A percentile compares a stretch with the other conserved stretches of the same genome.
These are phyloP conservation scores for Aspergillus indologenus DNA, from an alignment of 495 filamentous ascomycete genomes.

Conservation along the genomic window DNA sequence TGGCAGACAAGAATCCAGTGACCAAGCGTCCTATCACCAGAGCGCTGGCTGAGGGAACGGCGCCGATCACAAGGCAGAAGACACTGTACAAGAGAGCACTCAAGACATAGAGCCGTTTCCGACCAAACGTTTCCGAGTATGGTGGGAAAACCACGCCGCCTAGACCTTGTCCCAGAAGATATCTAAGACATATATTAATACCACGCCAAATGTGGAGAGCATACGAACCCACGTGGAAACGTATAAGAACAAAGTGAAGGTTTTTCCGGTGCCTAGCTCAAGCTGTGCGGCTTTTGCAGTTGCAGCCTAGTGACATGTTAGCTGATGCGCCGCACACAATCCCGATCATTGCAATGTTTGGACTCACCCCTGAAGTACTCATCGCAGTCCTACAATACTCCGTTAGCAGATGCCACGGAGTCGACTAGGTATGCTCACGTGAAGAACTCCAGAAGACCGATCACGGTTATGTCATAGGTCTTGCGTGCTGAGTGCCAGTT, in stretches of 20 bases:
- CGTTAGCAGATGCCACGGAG: constrained; percentile 1
- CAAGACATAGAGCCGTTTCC: constrained; percentile 40
- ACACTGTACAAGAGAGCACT: constrained; percentile 34
- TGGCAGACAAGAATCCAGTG: constrained; percentile 43
- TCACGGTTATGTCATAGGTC: constrained; percentile 21
- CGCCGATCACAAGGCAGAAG: constrained; percentile 37
- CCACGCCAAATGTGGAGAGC: constrained; percentile 15
- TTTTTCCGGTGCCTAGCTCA: constrained; percentile 19
- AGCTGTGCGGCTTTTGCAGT: constrained; percentile 21
- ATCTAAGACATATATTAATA: constrained; percentile 20
- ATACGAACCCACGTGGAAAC: constrained; percentile 24
- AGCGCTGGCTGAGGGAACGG: constrained; percentile 25
- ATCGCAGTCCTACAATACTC: constrained; percentile 22
- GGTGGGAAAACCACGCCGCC: constrained; percentile 47
- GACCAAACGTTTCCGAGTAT: constrained; percentile 46
- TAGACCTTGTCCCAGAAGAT: constrained; percentile 43
- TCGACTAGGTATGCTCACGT: constrained; percentile 15
- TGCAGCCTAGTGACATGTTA: constrained; percentile 14
- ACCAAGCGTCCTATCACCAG: constrained; percentile 36
- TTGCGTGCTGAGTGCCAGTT: constrained; percentile 25
- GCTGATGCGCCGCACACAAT: background rate
- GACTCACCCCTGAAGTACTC: constrained; percentile 28
- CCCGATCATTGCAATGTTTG: background rate
- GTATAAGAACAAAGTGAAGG: constrained; percentile 26
- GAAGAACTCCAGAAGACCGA: constrained; percentile 28